Conservation (phyloP, 257 asterid species). For the Fraxinus cuspidata region DNA sequence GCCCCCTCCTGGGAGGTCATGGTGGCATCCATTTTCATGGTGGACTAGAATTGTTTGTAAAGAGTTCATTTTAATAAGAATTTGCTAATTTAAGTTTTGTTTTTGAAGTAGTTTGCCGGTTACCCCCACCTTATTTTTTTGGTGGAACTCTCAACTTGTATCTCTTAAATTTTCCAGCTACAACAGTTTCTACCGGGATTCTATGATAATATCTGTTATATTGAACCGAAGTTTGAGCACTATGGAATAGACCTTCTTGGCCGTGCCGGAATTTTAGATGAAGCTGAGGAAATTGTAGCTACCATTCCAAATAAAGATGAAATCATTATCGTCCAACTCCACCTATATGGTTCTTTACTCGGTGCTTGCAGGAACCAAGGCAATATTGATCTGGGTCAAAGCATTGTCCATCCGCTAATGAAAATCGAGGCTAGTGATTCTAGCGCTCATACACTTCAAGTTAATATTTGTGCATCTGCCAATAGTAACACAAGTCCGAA, state of each 20-base stretch:
- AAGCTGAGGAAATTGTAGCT: conserved; percentile 61
- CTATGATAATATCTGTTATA: conserved; percentile 51
- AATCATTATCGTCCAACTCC: conserved; percentile 49
- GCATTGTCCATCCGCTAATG: conserved; percentile 51
- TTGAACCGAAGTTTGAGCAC: conserved; percentile 75
- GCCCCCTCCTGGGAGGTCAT: conserved; percentile 35
- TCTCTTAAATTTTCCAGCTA: conserved; percentile 26
- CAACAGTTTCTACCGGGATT: conserved; percentile 37
- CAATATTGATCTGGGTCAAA: conserved; percentile 63
- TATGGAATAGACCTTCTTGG: conserved; percentile 77
- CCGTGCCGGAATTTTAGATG: conserved; percentile 77
- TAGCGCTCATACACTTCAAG: conserved; percentile 58
- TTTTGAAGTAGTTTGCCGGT: conserved; percentile 52
- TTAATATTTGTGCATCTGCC: conserved; percentile 67
- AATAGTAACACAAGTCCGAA: conserved; percentile 48
- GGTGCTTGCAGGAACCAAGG: conserved; percentile 76
- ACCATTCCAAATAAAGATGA: conserved; percentile 40
- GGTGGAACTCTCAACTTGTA: conserved; percentile 57
- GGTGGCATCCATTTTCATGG: conserved; percentile 54
- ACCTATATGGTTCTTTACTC: conserved; percentile 73
- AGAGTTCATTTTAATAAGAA: conserved; percentile 49
- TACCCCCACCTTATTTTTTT: conserved; percentile 51
- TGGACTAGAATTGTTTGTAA: conserved; percentile 49
- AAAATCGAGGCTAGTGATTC: conserved; percentile 62
- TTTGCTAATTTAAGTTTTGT: conserved; percentile 39